phyloP scores from a whole-genome alignment of 106 monocot species.

The Dendrobium officinale region DNA sequence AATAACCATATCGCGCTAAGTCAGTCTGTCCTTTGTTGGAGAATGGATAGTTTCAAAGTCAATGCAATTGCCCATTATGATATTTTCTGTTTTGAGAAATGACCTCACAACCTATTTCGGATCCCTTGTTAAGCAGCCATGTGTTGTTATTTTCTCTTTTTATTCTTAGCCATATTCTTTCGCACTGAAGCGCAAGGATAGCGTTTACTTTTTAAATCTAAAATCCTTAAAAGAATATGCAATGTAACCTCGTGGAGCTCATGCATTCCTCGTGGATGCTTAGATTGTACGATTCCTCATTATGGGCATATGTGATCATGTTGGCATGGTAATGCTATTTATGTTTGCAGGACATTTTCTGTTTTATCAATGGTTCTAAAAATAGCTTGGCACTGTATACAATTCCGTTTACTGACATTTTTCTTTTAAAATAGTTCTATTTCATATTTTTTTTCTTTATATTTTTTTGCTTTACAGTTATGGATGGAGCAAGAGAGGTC shows the following conservation, averaged over 20 bases:
- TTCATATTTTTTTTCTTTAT: background rate
- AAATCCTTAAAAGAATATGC: background rate
- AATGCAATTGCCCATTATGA: too few relatives aligned
- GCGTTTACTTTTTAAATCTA: background rate
- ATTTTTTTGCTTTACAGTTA: slow-evolving; percentile 40
- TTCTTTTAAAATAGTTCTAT: background rate
- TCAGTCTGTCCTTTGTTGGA: too few relatives aligned
- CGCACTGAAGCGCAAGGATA: background rate
- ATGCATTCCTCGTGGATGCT: background rate
- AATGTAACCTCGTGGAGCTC: background rate
- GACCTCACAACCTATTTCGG: too few relatives aligned
- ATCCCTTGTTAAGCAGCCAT: too few relatives aligned
- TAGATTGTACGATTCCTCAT: background rate
- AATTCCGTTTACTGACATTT: background rate
- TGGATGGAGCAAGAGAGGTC: slow-evolving; percentile 82
- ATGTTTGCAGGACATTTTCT: background rate
- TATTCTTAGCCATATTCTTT: background rate
- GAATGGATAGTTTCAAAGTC: too few relatives aligned
- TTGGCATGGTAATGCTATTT: background rate
- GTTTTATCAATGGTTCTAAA: background rate
- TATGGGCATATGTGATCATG: background rate
- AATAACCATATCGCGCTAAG: too few relatives aligned
- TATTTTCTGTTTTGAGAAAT: too few relatives aligned
- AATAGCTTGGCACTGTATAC: background rate
- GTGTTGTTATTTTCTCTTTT: too few relatives aligned